These are phyloP conservation scores for Trichophyton simii DNA, from an alignment of 2,329 filamentous ascomycete species.

Conservation along the genomic window DNA sequence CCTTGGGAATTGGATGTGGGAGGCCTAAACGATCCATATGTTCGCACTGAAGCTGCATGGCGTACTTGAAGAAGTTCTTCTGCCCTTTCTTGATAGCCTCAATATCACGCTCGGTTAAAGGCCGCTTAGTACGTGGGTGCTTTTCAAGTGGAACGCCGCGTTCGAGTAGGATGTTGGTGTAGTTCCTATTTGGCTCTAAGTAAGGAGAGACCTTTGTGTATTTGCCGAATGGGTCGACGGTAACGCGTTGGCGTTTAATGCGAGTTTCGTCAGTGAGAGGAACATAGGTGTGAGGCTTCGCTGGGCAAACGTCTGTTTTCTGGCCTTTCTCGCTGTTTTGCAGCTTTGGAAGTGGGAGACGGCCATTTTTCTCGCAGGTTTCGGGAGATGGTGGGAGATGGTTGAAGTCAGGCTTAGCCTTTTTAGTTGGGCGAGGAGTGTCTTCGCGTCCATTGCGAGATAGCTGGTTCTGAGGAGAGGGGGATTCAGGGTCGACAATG, in stretches of 20 bases:
- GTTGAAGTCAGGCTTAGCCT: not conserved
- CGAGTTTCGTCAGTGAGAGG: not conserved
- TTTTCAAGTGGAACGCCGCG: not conserved
- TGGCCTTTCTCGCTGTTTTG: not conserved
- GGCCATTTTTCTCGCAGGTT: not conserved
- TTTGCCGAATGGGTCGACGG: conserved; percentile 9
- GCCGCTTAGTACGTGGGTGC: not conserved
- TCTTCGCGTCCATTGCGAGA: not conserved
- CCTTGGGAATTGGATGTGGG: not conserved
- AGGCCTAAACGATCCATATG: not conserved
- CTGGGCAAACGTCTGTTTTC: not conserved
- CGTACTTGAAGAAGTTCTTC: not conserved
- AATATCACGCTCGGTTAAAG: not conserved
- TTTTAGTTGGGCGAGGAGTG: not conserved
- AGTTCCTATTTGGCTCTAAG: not conserved
- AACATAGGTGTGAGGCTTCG: not conserved
- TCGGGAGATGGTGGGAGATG: not conserved
- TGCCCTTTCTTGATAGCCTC: not conserved
- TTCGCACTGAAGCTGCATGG: not conserved
- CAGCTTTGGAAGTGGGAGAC: not conserved
- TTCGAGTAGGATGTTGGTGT: not conserved
- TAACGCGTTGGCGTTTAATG: conserved; percentile 7
- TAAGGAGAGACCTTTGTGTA: not conserved
- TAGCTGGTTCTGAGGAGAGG: not conserved
- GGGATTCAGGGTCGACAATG: not conserved